Evolutionary conservation across 1,284 basidiomycete genomes (phyloP).

Genomic region (Moniliophthora roreri): DNA sequence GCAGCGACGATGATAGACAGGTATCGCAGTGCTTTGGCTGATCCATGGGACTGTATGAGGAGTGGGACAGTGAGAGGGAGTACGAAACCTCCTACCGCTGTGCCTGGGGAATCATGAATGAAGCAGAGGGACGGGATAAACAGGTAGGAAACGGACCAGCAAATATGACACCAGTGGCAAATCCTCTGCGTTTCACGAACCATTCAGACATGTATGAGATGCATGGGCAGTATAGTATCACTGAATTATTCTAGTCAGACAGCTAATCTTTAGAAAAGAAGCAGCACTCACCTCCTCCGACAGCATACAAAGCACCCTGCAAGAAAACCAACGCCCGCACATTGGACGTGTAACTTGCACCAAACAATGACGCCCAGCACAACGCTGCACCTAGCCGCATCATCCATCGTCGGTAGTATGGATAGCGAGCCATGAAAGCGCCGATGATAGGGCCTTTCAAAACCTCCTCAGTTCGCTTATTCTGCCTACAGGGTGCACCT

Average conservation of each 20-base stretch:
- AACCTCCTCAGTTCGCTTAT: not conserved
- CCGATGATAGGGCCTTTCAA: conserved; percentile 26
- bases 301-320: conserved; percentile 39
- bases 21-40: conserved; percentile 26
- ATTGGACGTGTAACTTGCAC: conserved; percentile 32
- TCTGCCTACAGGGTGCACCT: not conserved
- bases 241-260: conserved; percentile 16
- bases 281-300: conserved; percentile 33
- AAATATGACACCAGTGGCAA: conserved; percentile 41
- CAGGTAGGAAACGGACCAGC: conserved; percentile 26
- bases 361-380: conserved; percentile 31
- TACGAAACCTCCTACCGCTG: conserved; percentile 34
- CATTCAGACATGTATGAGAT: conserved; percentile 42
- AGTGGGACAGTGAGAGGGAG: conserved; percentile 31
- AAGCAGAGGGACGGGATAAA: not conserved
- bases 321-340: conserved; percentile 31
- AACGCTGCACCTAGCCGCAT: conserved; percentile 32
- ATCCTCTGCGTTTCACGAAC: conserved; percentile 39
- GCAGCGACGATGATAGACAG: conserved; percentile 25
- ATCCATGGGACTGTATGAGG: conserved; percentile 27
- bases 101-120: conserved; percentile 24
- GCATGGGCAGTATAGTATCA: conserved; percentile 33
- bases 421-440: conserved; percentile 28
- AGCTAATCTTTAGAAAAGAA: not conserved
- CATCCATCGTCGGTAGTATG: conserved; percentile 24